Percentiles rank a stretch among this genome's conserved stretches.
Conservation (phyloP, 202 grass and related monocot genomes). For the Elaeis oleifera region DNA sequence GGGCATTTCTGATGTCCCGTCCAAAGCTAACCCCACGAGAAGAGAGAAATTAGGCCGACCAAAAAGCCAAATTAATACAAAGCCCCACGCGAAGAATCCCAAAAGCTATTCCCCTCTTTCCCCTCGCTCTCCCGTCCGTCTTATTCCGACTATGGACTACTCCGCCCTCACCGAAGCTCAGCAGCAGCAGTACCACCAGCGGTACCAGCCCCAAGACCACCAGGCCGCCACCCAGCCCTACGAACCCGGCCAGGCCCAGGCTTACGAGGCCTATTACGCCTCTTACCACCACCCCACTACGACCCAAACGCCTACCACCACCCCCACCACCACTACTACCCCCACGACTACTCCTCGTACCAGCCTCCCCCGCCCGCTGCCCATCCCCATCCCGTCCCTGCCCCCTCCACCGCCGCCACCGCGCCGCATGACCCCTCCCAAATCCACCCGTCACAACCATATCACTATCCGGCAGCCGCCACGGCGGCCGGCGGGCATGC, state of each 20-base stretch:
- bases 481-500: too few species aligned
- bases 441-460: too few species aligned
- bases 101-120: too few species aligned
- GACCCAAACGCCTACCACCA: constrained; percentile 8
- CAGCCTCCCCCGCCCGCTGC: constrained; percentile 37
- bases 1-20: too few species aligned
- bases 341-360: constrained; percentile 6
- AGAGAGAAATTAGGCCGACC: too few species aligned
- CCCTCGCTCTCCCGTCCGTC: not conserved
- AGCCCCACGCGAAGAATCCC: not conserved
- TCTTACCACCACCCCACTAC: constrained; percentile 8
- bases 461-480: too few species aligned
- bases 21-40: too few species aligned
- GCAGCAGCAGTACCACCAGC: not conserved
- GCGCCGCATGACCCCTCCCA: not conserved
- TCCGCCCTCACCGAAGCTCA: not conserved
- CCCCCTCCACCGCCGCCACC: not conserved
- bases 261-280: constrained; percentile 2
- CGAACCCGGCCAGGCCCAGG: constrained; percentile 2
- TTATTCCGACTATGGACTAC: not conserved
- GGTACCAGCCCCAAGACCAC: constrained; percentile 7
- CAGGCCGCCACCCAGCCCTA: constrained; percentile 1
- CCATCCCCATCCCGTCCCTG: not conserved
- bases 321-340: constrained; percentile 5
- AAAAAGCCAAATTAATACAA: not conserved